Evolutionary conservation across 768 basidiomycete species (phyloP).

Genomic region (Suillus subaureus): DNA sequence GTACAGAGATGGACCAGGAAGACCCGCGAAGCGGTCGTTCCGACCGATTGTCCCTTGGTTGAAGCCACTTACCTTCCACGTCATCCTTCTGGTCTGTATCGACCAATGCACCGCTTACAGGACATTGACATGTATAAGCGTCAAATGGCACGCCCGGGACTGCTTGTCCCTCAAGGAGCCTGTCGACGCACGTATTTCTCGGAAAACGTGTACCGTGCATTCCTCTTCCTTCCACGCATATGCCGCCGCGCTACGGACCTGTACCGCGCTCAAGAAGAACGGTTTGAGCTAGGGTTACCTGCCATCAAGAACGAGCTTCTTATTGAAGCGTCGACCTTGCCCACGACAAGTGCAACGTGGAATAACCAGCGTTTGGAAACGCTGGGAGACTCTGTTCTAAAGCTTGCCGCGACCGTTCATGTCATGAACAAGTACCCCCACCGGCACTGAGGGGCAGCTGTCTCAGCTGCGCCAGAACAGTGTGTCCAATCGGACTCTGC

Average conservation of each 20-base stretch:
- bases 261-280: conserved; percentile 58
- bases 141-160: conserved; percentile 29
- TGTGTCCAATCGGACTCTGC: conserved; percentile 72
- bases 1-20: conserved; percentile 55
- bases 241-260: conserved; percentile 66
- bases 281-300: conserved; percentile 60
- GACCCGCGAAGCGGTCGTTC: conserved; percentile 44
- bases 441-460: conserved; percentile 84
- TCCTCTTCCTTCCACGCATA: conserved; percentile 65
- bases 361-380: conserved; percentile 89
- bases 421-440: conserved; percentile 75
- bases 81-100: conserved; percentile 42
- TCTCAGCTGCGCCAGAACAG: conserved; percentile 60
- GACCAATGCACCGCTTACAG: conserved; percentile 27
- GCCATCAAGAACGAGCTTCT: conserved; percentile 57
- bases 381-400: conserved; percentile 81
- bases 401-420: conserved; percentile 75
- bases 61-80: conserved; percentile 52
- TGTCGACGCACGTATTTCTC: conserved; percentile 62
- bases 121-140: conserved; percentile 29
- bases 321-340: conserved; percentile 77
- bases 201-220: conserved; percentile 48
- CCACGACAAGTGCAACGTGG: conserved; percentile 60
- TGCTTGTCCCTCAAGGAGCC: conserved; percentile 43
- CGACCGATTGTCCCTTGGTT: conserved; percentile 61